Percentiles rank a stretch among this genome's conserved stretches.
These are phyloP conservation scores for Waltergamsia citrina DNA, from an alignment of 2,329 filamentous ascomycete species.

Conservation along the genomic window DNA sequence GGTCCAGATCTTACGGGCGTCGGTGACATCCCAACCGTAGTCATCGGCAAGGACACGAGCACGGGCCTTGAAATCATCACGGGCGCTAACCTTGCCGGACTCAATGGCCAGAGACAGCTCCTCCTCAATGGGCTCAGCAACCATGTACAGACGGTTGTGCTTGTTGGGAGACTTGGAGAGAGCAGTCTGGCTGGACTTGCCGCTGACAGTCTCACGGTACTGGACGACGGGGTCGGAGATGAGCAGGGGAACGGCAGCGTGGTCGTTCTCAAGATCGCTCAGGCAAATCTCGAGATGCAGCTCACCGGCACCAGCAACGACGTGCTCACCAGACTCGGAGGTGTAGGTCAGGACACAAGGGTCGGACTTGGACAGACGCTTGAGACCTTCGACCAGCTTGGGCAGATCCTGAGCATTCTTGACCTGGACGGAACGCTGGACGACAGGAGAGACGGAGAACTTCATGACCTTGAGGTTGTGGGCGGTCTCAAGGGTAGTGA, in stretches of 20 bases:
- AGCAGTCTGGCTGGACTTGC: slow-evolving; percentile 84
- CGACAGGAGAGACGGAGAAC: slow-evolving; percentile 99
- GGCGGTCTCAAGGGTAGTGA: slow-evolving; percentile 92
- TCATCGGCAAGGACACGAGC: slow-evolving; percentile 94
- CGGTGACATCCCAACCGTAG: slow-evolving; percentile 97
- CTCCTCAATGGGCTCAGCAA: slow-evolving; percentile 82
- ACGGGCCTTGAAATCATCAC: slow-evolving; percentile 98
- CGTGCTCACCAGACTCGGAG: slow-evolving; percentile 91
- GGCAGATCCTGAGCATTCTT: slow-evolving; percentile 99
- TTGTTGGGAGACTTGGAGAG: slow-evolving; percentile 99
- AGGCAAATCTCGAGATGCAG: slow-evolving; percentile 99
- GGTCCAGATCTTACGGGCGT: slow-evolving; percentile 99
- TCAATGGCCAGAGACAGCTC: slow-evolving; percentile 89
- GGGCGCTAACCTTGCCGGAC: slow-evolving; percentile 79
- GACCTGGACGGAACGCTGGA: slow-evolving; percentile 96
- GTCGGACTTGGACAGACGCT: slow-evolving; percentile 99
- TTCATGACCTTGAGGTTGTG: slow-evolving; percentile 99
- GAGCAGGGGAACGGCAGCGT: slow-evolving; percentile 95
- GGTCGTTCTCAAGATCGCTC: slow-evolving; percentile 99
- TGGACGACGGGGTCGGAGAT: slow-evolving; percentile 97
- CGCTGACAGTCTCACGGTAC: slow-evolving; percentile 92
- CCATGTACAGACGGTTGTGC: slow-evolving; percentile 99
- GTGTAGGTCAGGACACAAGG: slow-evolving; percentile 92
- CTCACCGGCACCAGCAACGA: slow-evolving; percentile 98
- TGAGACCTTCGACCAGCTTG: slow-evolving; percentile 99